A percentile compares a stretch with the other conserved stretches of the same genome.
phyloP scores from a whole-genome alignment of 2,329 filamentous ascomycete species.

The Trichoderma pleuroti region DNA sequence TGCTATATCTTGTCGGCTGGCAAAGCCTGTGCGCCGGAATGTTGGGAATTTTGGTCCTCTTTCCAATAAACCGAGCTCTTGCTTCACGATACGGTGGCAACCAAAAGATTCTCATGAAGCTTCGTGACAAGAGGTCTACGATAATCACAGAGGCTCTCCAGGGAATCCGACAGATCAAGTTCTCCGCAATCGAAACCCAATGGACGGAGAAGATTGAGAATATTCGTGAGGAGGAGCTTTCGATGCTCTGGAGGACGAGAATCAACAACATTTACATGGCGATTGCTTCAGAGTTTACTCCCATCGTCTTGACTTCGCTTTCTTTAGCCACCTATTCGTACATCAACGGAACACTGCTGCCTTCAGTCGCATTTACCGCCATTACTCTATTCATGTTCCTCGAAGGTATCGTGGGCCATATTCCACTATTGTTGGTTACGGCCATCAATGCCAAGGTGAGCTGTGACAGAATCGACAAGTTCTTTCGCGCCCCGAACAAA shows the following conservation, averaged over 20 bases:
- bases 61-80: conserved; percentile 1
- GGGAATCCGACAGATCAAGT: conserved; percentile 20
- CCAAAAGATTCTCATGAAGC: background rate
- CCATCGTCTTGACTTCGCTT: background rate
- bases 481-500: conserved; percentile 6
- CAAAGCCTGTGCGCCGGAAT: conserved; percentile 7
- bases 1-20: conserved; percentile 14
- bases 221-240: conserved; percentile 11
- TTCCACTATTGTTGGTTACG: conserved; percentile 3
- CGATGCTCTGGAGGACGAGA: conserved; percentile 1
- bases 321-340: conserved; percentile 10
- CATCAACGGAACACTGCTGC: conserved; percentile 10
- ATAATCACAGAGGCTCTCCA: background rate
- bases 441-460: conserved; percentile 14
- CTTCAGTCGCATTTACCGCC: conserved; percentile 18
- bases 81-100: background rate
- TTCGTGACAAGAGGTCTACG: conserved; percentile 6
- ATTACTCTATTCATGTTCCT: conserved; percentile 17
- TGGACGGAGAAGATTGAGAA: conserved; percentile 15
- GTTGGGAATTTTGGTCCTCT: background rate
- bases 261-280: conserved; percentile 13
- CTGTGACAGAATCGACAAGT: conserved; percentile 11
- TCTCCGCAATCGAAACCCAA: conserved; percentile 15
- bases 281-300: conserved; percentile 10
- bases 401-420: background rate